These are phyloP conservation scores for Crithidia acanthocephali DNA, from an alignment of 208 protist genomes.

Conservation along the genomic window DNA sequence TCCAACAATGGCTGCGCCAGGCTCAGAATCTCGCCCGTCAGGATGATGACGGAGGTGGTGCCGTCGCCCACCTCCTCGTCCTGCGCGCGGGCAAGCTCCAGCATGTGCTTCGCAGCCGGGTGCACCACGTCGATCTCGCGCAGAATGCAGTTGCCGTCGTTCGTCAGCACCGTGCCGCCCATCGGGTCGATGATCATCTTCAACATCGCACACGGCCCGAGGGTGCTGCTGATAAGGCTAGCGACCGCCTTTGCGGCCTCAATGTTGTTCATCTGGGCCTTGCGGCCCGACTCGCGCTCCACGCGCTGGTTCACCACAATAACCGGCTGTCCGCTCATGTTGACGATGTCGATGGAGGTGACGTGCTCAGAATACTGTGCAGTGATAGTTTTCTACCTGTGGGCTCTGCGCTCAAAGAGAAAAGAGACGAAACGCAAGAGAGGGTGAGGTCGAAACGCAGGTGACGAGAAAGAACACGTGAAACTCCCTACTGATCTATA, in stretches of 20 bases:
- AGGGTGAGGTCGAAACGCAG: not conserved
- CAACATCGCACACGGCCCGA: constrained; percentile 99
- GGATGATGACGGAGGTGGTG: constrained; percentile 99
- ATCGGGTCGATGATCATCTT: constrained; percentile 99
- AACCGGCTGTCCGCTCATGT: constrained; percentile 76
- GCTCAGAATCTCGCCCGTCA: constrained; percentile 98
- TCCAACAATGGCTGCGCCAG: constrained; percentile 98
- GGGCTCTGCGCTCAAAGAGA: not conserved
- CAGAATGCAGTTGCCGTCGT: constrained; percentile 99
- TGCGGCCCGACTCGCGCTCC: constrained; percentile 97
- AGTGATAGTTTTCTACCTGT: not conserved
- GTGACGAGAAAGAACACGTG: not conserved
- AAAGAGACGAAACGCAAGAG: not conserved
- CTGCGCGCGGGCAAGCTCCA: constrained; percentile 99
- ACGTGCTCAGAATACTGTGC: not conserved
- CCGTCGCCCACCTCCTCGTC: constrained; percentile 99
- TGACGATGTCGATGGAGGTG: constrained; percentile 15
- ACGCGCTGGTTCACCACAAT: constrained; percentile 96
- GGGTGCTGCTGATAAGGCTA: constrained; percentile 99
- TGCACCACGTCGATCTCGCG: constrained; percentile 99
- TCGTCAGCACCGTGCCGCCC: constrained; percentile 99
- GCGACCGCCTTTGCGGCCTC: constrained; percentile 98
- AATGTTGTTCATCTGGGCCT: constrained; percentile 99
- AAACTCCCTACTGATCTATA: not conserved
- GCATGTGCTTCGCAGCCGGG: constrained; percentile 99